phyloP scores from a whole-genome alignment of 139 green algal species.

The Diplosphaera chodatii region DNA sequence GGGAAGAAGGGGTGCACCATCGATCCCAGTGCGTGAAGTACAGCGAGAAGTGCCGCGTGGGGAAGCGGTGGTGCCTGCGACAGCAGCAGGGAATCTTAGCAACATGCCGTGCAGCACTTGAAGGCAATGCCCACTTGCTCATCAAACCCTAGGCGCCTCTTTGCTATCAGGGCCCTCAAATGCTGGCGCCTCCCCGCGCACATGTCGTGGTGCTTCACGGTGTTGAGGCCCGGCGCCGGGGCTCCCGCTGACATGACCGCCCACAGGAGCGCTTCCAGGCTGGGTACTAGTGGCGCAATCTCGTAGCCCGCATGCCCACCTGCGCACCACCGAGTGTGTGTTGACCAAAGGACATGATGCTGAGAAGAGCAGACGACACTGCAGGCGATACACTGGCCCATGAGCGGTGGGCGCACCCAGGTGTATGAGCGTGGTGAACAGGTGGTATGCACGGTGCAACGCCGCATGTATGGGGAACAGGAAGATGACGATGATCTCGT shows the following conservation, averaged over 20 bases:
- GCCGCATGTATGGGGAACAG: slow-evolving; percentile 73
- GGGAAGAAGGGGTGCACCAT: slow-evolving; percentile 15
- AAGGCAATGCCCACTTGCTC: too few relatives aligned
- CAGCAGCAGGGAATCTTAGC: too few relatives aligned
- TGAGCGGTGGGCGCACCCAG: slow-evolving; percentile 51
- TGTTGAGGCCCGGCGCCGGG: slow-evolving; percentile 56
- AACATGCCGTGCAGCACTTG: too few relatives aligned
- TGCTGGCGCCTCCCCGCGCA: too few relatives aligned
- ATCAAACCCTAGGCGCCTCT: too few relatives aligned
- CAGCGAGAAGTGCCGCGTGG: slow-evolving; percentile 72
- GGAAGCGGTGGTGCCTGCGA: slow-evolving; percentile 79
- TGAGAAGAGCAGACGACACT: too few relatives aligned
- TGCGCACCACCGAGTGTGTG: slow-evolving; percentile 17
- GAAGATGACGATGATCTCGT: slow-evolving; percentile 74
- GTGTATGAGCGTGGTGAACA: slow-evolving; percentile 82
- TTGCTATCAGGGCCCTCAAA: too few relatives aligned
- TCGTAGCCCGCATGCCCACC: slow-evolving; percentile 84
- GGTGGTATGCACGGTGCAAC: slow-evolving; percentile 79
- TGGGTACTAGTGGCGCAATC: slow-evolving; percentile 78
- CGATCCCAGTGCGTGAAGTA: slow-evolving; percentile 93
- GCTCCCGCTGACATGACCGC: slow-evolving; percentile 1
- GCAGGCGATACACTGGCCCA: too few relatives aligned
- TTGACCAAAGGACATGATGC: too few relatives aligned
- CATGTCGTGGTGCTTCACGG: slow-evolving; percentile 56
- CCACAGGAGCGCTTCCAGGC: slow-evolving; percentile 29